These are phyloP conservation scores for Colletotrichum paranaense DNA, from an alignment of 2,329 filamentous ascomycete genomes.

Conservation along the genomic window DNA sequence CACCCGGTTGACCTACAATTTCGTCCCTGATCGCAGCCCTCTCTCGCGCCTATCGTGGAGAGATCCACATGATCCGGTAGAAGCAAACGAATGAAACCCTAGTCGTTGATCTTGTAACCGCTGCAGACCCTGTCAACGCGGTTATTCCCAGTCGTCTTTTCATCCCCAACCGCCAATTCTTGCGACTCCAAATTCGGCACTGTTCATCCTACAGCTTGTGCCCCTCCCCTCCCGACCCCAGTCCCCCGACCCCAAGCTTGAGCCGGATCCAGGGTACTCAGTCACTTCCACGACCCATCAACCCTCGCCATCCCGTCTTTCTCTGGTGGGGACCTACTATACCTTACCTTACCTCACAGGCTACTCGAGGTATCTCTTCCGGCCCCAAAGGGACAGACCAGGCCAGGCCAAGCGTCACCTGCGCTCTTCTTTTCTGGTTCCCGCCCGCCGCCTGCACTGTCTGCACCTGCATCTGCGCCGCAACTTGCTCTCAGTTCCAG, in stretches of 20 bases:
- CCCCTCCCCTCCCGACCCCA: slow-evolving; percentile 29
- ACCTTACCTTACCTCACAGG: slow-evolving; percentile 20
- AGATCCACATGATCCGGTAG: slow-evolving; percentile 38
- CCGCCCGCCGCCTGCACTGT: slow-evolving; percentile 13
- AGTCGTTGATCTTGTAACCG: slow-evolving; percentile 47
- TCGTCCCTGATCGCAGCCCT: slow-evolving; percentile 7
- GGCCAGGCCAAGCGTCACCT: slow-evolving; percentile 34
- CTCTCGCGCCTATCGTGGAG: slow-evolving; percentile 35
- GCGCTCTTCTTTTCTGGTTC: slow-evolving; percentile 42
- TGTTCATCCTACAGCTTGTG: slow-evolving; percentile 52
- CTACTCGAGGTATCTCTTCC: slow-evolving; percentile 2
- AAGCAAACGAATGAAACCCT: slow-evolving; percentile 53
- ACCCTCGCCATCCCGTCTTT: slow-evolving; percentile 40
- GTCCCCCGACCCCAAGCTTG: neutral
- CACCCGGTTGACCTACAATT: slow-evolving; percentile 3
- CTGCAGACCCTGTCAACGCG: slow-evolving; percentile 40
- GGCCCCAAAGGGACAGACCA: slow-evolving; percentile 5
- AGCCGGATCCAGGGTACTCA: slow-evolving; percentile 13
- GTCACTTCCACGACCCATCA: neutral
- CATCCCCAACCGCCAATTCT: slow-evolving; percentile 32
- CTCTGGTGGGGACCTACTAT: slow-evolving; percentile 47
- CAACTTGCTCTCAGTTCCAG: slow-evolving; percentile 15
- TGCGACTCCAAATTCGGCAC: slow-evolving; percentile 46
- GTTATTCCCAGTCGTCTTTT: slow-evolving; percentile 37
- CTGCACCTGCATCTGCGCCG: slow-evolving; percentile 16